Conservation (phyloP, 2,329 filamentous ascomycete species). For the Aspergillus ochraceoroseus region DNA sequence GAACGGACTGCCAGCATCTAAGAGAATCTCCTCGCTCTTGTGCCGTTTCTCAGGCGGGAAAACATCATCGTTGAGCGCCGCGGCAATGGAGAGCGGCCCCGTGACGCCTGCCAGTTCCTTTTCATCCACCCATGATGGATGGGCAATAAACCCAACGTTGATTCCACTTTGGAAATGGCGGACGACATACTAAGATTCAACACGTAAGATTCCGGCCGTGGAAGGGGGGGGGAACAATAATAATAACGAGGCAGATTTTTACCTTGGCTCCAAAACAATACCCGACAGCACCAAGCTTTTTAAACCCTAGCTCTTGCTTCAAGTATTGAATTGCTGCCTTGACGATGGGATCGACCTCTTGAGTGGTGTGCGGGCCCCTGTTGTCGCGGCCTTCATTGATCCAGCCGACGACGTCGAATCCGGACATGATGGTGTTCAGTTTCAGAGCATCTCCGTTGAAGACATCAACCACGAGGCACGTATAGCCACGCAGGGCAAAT, state of each 20-base stretch:
- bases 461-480: conserved; percentile 61
- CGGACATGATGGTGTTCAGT: conserved; percentile 49
- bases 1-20: conserved; percentile 52
- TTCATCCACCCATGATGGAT: conserved; percentile 20
- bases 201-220: no score
- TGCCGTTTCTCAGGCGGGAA: conserved; percentile 58
- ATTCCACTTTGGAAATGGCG: conserved; percentile 15
- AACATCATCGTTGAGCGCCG: conserved; percentile 53
- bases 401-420: conserved; percentile 50
- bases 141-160: conserved; percentile 22
- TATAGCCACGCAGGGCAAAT: conserved; percentile 64
- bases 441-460: conserved; percentile 60
- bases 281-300: conserved; percentile 44
- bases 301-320: conserved; percentile 15
- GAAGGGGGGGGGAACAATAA: no score
- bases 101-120: conserved; percentile 18
- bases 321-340: conserved; percentile 39
- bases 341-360: conserved; percentile 49
- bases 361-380: conserved; percentile 35
- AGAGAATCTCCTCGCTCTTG: conserved; percentile 56
- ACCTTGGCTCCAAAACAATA: conserved; percentile 53
- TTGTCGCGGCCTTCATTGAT: conserved; percentile 34
- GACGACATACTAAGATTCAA: conserved; percentile 48
- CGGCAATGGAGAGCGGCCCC: conserved; percentile 21
- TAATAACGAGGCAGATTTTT: no score